phyloP scores from a whole-genome alignment of 2,329 filamentous ascomycete genomes.

The Lachnellula subtilissima region DNA sequence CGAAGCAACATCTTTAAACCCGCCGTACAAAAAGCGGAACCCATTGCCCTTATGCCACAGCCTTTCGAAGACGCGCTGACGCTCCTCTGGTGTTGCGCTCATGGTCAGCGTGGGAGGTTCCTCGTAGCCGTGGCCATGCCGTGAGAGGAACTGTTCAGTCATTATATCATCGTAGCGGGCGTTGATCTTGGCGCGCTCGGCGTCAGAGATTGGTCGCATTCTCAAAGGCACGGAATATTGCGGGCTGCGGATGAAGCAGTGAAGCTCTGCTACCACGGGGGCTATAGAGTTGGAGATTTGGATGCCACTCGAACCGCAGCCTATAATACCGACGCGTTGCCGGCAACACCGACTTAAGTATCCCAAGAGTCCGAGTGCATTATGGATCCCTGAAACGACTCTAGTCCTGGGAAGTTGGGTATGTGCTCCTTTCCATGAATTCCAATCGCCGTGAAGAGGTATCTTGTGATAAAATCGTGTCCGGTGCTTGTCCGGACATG shows the following conservation, averaged over 20 bases:
- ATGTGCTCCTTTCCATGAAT: constrained; percentile 15
- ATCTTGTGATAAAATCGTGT: constrained; percentile 4
- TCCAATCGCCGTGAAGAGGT: constrained; percentile 18
- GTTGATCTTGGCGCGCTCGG: constrained; percentile 31
- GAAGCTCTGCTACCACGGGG: constrained; percentile 35
- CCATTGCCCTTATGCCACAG: constrained; percentile 33
- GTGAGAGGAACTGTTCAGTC: not conserved
- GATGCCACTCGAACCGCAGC: constrained; percentile 33
- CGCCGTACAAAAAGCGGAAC: constrained; percentile 35
- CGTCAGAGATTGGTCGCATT: constrained; percentile 22
- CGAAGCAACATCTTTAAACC: constrained; percentile 34
- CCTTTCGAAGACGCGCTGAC: constrained; percentile 28
- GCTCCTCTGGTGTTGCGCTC: constrained; percentile 22
- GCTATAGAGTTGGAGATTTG: constrained; percentile 32
- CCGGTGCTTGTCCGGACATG: constrained; percentile 36
- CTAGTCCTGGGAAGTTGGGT: constrained; percentile 38
- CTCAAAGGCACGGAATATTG: constrained; percentile 34
- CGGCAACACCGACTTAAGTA: constrained; percentile 26
- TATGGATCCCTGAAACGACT: constrained; percentile 42
- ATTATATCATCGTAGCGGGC: constrained; percentile 33
- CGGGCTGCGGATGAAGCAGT: constrained; percentile 33
- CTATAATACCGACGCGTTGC: constrained; percentile 33
- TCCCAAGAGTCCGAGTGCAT: constrained; percentile 42
- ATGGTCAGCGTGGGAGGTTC: constrained; percentile 24
- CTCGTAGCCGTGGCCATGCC: constrained; percentile 26